Evolutionary conservation across 495 filamentous ascomycete genomes (phyloP).

Genomic region (Aspergillus sclerotioniger): DNA sequence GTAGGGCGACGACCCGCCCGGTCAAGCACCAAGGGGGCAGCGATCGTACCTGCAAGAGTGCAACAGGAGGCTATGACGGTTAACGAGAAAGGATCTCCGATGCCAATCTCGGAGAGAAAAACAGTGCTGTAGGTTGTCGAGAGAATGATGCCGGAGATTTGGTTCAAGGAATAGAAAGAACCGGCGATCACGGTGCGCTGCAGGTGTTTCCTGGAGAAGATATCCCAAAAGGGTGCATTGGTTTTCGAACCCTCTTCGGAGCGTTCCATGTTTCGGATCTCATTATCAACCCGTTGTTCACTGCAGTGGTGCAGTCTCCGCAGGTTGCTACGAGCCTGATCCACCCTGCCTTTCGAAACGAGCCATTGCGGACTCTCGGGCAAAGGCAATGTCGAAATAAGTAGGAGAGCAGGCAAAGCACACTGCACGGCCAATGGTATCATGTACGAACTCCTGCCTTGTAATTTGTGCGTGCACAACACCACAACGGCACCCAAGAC

Average conservation of each 20-base stretch:
- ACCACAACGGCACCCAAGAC: slow-evolving; percentile 37
- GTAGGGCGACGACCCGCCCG: slow-evolving; percentile 37
- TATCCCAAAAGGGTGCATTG: slow-evolving; percentile 35
- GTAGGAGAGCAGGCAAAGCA: slow-evolving; percentile 28
- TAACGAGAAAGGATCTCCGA: slow-evolving; percentile 30
- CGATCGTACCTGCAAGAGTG: slow-evolving; percentile 37
- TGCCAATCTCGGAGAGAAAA: slow-evolving; percentile 34
- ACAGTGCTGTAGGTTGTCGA: slow-evolving; percentile 40
- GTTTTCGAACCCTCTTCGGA: slow-evolving; percentile 29
- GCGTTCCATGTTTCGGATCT: slow-evolving; percentile 31
- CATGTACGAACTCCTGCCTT: slow-evolving; percentile 25
- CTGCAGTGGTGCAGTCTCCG: slow-evolving; percentile 37
- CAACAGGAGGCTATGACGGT: slow-evolving; percentile 40
- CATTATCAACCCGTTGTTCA: slow-evolving; percentile 29
- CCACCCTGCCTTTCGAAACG: slow-evolving; percentile 47
- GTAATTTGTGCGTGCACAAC: slow-evolving; percentile 26
- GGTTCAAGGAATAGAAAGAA: slow-evolving; percentile 40
- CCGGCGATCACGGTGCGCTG: slow-evolving; percentile 35
- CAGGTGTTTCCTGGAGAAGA: slow-evolving; percentile 34
- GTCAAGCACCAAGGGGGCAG: slow-evolving; percentile 37
- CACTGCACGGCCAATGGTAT: slow-evolving; percentile 38
- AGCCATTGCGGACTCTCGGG: slow-evolving; percentile 66
- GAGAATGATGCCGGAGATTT: slow-evolving; percentile 39
- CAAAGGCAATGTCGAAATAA: slow-evolving; percentile 36
- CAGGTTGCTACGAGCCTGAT: slow-evolving; percentile 30